These are phyloP conservation scores for Platismatia glauca DNA, from an alignment of 495 filamentous ascomycete species.

Conservation along the genomic window DNA sequence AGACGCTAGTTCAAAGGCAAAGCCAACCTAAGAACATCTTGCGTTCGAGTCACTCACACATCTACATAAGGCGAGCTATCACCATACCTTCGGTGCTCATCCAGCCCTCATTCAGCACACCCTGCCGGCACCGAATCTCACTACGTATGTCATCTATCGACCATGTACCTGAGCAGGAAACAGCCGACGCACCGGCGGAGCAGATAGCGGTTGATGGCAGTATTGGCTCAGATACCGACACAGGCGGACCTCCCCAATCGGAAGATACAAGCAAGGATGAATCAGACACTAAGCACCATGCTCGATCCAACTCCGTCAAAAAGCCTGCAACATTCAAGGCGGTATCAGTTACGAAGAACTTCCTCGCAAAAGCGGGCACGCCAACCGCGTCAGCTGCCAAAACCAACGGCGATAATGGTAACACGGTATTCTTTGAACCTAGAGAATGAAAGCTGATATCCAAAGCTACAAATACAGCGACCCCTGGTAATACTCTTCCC, in stretches of 20 bases:
- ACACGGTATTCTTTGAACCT: constrained; percentile 3
- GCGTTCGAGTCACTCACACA: constrained; percentile 15
- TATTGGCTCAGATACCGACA: constrained; percentile 63
- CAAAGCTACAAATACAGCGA: constrained; percentile 35
- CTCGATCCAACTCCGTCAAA: constrained; percentile 65
- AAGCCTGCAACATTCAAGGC: constrained; percentile 86
- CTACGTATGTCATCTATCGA: constrained; percentile 30
- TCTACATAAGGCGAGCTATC: constrained; percentile 11
- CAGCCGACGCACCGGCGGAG: constrained; percentile 26
- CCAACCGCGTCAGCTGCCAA: constrained; percentile 41
- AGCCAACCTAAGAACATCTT: constrained; percentile 1
- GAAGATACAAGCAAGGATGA: constrained; percentile 25
- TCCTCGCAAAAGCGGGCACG: constrained; percentile 53
- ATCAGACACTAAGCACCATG: constrained; percentile 50
- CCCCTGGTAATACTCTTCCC: constrained; percentile 34
- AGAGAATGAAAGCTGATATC: constrained; percentile 15
- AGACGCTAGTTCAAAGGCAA: not conserved
- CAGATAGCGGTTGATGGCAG: constrained; percentile 34
- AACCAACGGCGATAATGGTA: constrained; percentile 51
- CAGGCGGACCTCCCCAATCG: constrained; percentile 32
- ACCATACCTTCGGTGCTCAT: constrained; percentile 13
- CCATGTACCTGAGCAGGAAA: constrained; percentile 26
- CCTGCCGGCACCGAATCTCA: constrained; percentile 1
- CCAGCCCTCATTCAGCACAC: not conserved
- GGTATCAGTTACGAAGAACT: constrained; percentile 87